Percentiles rank a stretch among this genome's conserved stretches.
These are phyloP conservation scores for Yamadazyma oceani DNA, from an alignment of 1,139 yeast genomes.

Conservation along the genomic window DNA sequence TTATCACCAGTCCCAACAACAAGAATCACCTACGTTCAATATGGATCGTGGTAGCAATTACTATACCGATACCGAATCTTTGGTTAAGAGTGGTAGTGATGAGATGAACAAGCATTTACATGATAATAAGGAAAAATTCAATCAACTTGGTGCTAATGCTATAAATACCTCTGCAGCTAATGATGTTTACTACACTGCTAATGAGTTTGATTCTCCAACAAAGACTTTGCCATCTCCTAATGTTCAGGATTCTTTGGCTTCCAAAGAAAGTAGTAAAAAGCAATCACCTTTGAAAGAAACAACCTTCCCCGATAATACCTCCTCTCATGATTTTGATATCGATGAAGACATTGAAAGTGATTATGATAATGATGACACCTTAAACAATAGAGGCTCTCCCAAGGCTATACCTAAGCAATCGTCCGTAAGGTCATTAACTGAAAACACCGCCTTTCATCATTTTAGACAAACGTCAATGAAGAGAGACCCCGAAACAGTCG, in stretches of 20 bases:
- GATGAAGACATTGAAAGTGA: conserved; percentile 10
- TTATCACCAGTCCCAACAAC: not conserved
- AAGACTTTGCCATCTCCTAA: conserved; percentile 16
- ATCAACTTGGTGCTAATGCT: conserved; percentile 24
- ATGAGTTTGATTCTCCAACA: conserved; percentile 24
- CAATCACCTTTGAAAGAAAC: conserved; percentile 12
- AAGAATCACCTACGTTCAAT: conserved; percentile 18
- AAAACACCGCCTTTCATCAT: conserved; percentile 45
- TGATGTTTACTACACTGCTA: conserved; percentile 43
- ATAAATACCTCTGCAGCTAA: conserved; percentile 17
- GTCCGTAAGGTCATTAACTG: conserved; percentile 32
- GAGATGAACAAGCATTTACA: conserved; percentile 15
- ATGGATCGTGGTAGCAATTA: conserved; percentile 6
- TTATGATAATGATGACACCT: conserved; percentile 15
- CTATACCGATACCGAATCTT: conserved; percentile 10
- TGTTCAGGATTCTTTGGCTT: conserved; percentile 12
- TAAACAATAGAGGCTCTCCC: conserved; percentile 23
- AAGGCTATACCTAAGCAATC: conserved; percentile 17
- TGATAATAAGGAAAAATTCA: conserved; percentile 18
- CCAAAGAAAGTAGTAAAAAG: conserved; percentile 11
- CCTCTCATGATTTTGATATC: conserved; percentile 5
- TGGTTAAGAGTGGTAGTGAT: conserved; percentile 18
- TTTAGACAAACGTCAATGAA: conserved; percentile 23
- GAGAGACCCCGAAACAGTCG: not conserved
- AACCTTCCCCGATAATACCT: conserved; percentile 2